Evolutionary conservation across 306 rosid genomes (phyloP).

Genomic region (Corylus americana): DNA sequence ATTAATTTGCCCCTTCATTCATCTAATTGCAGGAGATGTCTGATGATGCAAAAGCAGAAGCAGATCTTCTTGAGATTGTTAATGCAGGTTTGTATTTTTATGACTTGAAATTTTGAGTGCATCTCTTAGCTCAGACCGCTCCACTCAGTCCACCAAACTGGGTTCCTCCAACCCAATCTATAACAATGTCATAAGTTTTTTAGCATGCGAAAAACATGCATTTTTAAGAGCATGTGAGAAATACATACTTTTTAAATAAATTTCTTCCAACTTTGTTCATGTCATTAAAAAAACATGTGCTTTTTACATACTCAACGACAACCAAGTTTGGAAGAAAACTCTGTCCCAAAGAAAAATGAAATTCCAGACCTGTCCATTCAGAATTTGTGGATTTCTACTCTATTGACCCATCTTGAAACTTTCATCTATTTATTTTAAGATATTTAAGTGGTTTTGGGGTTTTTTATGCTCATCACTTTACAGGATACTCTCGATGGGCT

Average conservation of each 20-base stretch:
- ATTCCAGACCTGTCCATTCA: not conserved
- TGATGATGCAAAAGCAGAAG: slow-evolving; percentile 40
- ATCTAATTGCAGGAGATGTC: slow-evolving; percentile 52
- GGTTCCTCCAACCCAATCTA: too few species aligned
- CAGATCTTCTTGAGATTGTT: slow-evolving; percentile 76
- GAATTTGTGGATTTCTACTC: not conserved
- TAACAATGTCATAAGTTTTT: too few species aligned
- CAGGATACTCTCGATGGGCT: slow-evolving; percentile 81
- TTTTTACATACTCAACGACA: too few species aligned
- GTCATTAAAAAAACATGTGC: too few species aligned
- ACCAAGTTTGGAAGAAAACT: too few species aligned
- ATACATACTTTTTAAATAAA: too few species aligned
- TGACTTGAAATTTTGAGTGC: not conserved
- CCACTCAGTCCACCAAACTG: not conserved
- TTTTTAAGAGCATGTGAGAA: too few species aligned
- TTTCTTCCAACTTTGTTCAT: too few species aligned
- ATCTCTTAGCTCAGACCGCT: not conserved
- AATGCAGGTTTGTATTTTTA: slow-evolving; percentile 46
- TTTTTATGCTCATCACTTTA: slow-evolving; percentile 14
- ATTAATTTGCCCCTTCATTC: not conserved
- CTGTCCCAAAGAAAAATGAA: not conserved
- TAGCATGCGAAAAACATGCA: too few species aligned
- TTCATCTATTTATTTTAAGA: not conserved
- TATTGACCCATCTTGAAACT: not conserved
- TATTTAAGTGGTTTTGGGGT: slow-evolving; percentile 2